phyloP scores from a whole-genome alignment of 1,284 basidiomycete genomes.

The Moesziomyces parantarcticus region DNA sequence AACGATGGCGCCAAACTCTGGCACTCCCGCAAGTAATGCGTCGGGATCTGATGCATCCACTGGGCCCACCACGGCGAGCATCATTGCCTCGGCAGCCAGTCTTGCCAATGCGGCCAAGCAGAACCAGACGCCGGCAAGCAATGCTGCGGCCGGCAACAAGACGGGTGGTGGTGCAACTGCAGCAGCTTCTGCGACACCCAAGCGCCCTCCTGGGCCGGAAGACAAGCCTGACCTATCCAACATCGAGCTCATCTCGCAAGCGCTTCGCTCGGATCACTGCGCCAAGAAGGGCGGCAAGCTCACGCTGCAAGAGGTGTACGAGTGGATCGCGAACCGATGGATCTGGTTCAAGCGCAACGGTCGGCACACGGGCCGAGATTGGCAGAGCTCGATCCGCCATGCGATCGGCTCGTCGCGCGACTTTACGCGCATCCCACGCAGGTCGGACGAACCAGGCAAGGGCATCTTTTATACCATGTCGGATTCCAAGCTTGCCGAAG shows the following conservation, averaged over 20 bases:
- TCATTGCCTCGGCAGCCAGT: constrained; percentile 45
- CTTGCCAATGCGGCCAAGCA: constrained; percentile 40
- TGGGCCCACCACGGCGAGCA: constrained; percentile 42
- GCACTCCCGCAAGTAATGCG: constrained; percentile 4
- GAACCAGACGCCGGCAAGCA: constrained; percentile 11
- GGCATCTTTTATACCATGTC: constrained; percentile 65
- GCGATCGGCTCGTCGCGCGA: constrained; percentile 63
- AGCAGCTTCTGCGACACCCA: constrained; percentile 14
- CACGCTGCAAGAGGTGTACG: constrained; percentile 89
- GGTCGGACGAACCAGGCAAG: constrained; percentile 62
- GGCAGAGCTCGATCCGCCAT: constrained; percentile 65
- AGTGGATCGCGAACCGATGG: constrained; percentile 86
- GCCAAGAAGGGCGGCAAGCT: constrained; percentile 77
- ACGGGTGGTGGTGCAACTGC: neutral
- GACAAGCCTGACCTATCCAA: constrained; percentile 63
- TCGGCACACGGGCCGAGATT: constrained; percentile 60
- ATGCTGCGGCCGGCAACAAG: constrained; percentile 4
- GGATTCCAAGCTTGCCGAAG: constrained; percentile 50
- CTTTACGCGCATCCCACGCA: constrained; percentile 59
- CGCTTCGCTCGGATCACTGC: constrained; percentile 55
- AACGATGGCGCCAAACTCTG: constrained; percentile 10
- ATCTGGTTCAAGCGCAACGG: constrained; percentile 79
- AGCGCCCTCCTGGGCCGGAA: constrained; percentile 44
- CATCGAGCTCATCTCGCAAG: constrained; percentile 61
- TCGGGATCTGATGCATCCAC: constrained; percentile 27